phyloP scores from a whole-genome alignment of 495 filamentous ascomycete genomes.

The Lasiosphaeris hirsuta region DNA sequence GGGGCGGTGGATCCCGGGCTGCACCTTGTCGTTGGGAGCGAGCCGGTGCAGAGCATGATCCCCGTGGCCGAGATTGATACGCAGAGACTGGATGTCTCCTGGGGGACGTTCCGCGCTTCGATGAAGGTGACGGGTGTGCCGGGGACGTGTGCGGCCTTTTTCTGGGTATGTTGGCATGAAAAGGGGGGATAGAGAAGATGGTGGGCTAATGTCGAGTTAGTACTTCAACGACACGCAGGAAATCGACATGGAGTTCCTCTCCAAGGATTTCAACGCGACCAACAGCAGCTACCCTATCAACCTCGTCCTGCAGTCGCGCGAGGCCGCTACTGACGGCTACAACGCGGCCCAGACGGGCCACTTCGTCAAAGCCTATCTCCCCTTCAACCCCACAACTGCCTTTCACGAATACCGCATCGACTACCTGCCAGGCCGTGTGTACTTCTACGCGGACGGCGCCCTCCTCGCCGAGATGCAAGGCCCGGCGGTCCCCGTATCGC shows the following conservation, averaged over 20 bases:
- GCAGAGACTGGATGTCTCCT: constrained; percentile 54
- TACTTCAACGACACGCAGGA: constrained; percentile 76
- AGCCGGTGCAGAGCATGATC: constrained; percentile 48
- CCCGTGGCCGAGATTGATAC: constrained; percentile 59
- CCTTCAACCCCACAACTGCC: constrained; percentile 56
- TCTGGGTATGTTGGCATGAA: constrained; percentile 55
- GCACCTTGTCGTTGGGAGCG: constrained; percentile 54
- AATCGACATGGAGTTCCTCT: constrained; percentile 75
- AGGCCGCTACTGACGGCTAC: constrained; percentile 51
- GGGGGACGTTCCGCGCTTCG: constrained; percentile 62
- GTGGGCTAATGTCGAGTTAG: constrained; percentile 27
- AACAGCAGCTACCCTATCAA: constrained; percentile 57
- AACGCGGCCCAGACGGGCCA: constrained; percentile 53
- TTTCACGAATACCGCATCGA: constrained; percentile 80
- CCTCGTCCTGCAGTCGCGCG: constrained; percentile 65
- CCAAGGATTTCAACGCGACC: constrained; percentile 49
- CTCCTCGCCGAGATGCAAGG: constrained; percentile 53
- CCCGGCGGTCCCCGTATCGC: constrained; percentile 49
- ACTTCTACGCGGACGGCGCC: constrained; percentile 62
- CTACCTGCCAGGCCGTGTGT: constrained; percentile 56
- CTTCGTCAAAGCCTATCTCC: constrained; percentile 52
- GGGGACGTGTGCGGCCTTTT: constrained; percentile 75
- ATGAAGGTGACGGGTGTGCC: constrained; percentile 56
- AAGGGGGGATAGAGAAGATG: background rate
- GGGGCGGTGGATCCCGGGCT: constrained; percentile 43